A percentile compares a stretch with the other conserved stretches of the same genome.
Evolutionary conservation across 129 eudicot species (phyloP).

Genomic region (Pseudognaphalium luteoalbum): DNA sequence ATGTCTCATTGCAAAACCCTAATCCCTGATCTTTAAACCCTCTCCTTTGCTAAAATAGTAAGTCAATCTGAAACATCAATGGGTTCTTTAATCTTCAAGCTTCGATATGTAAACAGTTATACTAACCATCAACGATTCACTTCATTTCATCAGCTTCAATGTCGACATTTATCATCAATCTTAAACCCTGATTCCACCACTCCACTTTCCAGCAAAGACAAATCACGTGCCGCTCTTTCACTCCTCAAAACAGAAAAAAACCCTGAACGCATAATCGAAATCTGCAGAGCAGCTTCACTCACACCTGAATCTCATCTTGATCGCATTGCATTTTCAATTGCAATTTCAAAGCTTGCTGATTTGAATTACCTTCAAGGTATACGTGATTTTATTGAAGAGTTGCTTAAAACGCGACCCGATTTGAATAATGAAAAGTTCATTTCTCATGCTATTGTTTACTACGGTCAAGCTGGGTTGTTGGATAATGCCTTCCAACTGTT

Average conservation of each 20-base stretch:
- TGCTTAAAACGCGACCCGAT: slow-evolving; percentile 52
- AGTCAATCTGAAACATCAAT: neutral
- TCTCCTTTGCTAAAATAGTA: neutral
- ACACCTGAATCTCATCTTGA: slow-evolving; percentile 67
- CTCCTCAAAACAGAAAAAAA: slow-evolving; percentile 54
- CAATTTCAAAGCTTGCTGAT: slow-evolving; percentile 55
- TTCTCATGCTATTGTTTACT: slow-evolving; percentile 58
- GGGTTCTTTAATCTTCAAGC: slow-evolving; percentile 15
- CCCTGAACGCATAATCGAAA: slow-evolving; percentile 64
- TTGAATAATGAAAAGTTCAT: slow-evolving; percentile 46
- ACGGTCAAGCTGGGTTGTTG: slow-evolving; percentile 63
- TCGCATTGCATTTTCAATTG: slow-evolving; percentile 59
- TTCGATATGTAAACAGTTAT: neutral
- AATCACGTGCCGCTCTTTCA: slow-evolving; percentile 57
- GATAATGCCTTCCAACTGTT: slow-evolving; percentile 49
- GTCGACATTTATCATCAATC: slow-evolving; percentile 49
- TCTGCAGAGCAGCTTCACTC: slow-evolving; percentile 69
- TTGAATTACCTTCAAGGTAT: slow-evolving; percentile 44
- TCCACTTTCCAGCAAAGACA: slow-evolving; percentile 48
- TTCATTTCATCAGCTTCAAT: slow-evolving; percentile 1
- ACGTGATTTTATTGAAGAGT: slow-evolving; percentile 42
- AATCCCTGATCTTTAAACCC: slow-evolving; percentile 3
- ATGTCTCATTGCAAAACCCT: slow-evolving; percentile 19
- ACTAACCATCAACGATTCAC: neutral
- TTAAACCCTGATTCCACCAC: slow-evolving; percentile 54